Evolutionary conservation across 441 rosid species (phyloP).

Genomic region (Euphorbia schlechtendalii): DNA sequence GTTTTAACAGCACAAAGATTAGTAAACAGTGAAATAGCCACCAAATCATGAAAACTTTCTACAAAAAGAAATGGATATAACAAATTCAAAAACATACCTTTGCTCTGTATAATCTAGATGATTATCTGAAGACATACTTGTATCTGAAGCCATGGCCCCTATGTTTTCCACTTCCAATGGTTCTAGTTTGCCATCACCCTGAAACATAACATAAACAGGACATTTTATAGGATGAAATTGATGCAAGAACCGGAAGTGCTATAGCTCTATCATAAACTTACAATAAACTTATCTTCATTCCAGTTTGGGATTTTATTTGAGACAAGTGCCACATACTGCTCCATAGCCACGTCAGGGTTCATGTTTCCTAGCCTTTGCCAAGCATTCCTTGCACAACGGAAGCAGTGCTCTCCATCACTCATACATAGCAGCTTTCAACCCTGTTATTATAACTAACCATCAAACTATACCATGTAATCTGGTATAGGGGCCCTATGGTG

Average conservation of each 20-base stretch:
- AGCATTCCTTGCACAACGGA: conserved; percentile 92
- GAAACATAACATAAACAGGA: conserved; percentile 16
- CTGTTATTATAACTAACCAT: too few species aligned
- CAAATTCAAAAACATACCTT: conserved; percentile 24
- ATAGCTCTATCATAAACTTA: conserved; percentile 27
- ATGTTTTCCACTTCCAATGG: conserved; percentile 23
- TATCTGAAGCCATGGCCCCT: conserved; percentile 22
- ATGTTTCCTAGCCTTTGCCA: conserved; percentile 94
- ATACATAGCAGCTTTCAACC: conserved; percentile 57
- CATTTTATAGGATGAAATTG: not conserved
- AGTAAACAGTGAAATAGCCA: too few species aligned
- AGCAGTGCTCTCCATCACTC: conserved; percentile 69
- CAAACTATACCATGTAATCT: conserved; percentile 43
- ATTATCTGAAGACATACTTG: conserved; percentile 22
- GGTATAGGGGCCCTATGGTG: conserved; percentile 32
- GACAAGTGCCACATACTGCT: conserved; percentile 59
- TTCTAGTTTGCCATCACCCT: conserved; percentile 28
- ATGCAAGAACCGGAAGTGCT: conserved; percentile 9
- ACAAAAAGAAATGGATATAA: conserved; percentile 11
- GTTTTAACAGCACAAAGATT: too few species aligned
- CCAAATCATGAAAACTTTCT: too few species aligned
- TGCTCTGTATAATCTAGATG: conserved; percentile 17
- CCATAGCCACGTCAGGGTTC: conserved; percentile 89
- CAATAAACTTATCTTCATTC: conserved; percentile 31
- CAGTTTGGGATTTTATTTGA: conserved; percentile 53